Evolutionary conservation across 805 yeast genomes (phyloP), one percentile per base, ranked within the genome.

Genomic region (Teunomyces panamensis): DNA sequence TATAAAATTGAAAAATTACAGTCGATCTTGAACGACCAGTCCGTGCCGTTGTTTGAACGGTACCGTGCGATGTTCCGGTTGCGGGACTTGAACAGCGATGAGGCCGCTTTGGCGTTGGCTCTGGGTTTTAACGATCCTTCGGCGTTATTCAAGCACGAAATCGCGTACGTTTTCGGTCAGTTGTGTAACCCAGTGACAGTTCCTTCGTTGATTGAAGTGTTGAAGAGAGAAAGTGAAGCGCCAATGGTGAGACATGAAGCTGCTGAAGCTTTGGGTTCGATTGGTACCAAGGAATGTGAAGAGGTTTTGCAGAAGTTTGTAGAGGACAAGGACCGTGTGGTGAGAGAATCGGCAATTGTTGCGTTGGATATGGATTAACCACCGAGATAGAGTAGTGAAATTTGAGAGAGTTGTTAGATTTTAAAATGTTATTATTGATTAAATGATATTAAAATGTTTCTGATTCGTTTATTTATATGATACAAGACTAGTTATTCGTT

Each of bases 211-310:
- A 78, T 89, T 49, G 84, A 88, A 69, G 89, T 94, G 3, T 78
- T 95, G 58, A 83, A 83, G 57, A 81, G 88, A 66, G 80, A 77
- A 50, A 62, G 69, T 11, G 97, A 94, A 73, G 98, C 96, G 45
- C 96, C 95, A 54, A 94, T 94, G 99, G 99, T 95, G 30, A 86
- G 99, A 73, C 99, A 94, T 65, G 99, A 94, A 73, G 99, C 98
- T 49, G 99, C 98, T 24, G 99, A 94, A 73, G 99, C 99, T 24
- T 78, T 95, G 59, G 99, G 99, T 26, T 81, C 96, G 27, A 94
- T 94, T 64, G 98, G 97, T 26, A 89, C 97, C 8, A 96, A 89
- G 60, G 97, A 92, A 49, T 96, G 92, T 33, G 77, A 92, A 55
- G 97, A 97, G 11, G 85, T 94, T 30, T 80, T 95, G 62, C 79